Evolutionary conservation across 129 eudicot species (phyloP).

Genomic region (Dittrichia graveolens): DNA sequence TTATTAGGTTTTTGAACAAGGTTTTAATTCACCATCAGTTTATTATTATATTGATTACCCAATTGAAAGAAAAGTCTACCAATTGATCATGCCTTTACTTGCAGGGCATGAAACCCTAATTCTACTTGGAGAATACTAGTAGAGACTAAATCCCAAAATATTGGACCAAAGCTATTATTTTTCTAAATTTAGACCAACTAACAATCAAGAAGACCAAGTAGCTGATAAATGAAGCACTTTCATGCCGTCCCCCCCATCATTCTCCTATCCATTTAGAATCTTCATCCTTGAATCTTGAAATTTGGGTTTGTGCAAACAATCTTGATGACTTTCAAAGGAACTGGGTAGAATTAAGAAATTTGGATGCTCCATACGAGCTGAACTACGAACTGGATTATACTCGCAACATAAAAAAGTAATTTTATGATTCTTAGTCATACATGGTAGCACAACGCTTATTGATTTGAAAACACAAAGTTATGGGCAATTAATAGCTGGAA

Average conservation of each 20-base stretch:
- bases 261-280: too few species aligned
- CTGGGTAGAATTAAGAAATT: background rate
- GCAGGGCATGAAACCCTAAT: conserved; percentile 20
- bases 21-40: conserved; percentile 6
- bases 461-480: too few species aligned
- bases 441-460: too few species aligned
- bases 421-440: too few species aligned
- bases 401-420: too few species aligned
- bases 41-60: background rate
- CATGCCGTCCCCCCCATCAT: too few species aligned
- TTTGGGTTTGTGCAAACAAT: background rate
- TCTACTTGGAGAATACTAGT: conserved; percentile 9
- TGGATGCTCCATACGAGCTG: conserved; percentile 8
- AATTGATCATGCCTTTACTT: background rate
- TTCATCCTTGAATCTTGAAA: background rate
- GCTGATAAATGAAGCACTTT: too few species aligned
- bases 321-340: background rate
- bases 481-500: too few species aligned
- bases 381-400: too few species aligned
- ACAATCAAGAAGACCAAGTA: too few species aligned
- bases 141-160: background rate
- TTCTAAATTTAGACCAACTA: too few species aligned
- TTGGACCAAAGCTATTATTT: background rate
- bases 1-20: conserved; percentile 12
- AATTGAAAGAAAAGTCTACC: conserved; percentile 2